Evolutionary conservation across 208 protist genomes (phyloP), one percentile per base, ranked within the genome.

Genomic region (Porcisia hertigi): DNA sequence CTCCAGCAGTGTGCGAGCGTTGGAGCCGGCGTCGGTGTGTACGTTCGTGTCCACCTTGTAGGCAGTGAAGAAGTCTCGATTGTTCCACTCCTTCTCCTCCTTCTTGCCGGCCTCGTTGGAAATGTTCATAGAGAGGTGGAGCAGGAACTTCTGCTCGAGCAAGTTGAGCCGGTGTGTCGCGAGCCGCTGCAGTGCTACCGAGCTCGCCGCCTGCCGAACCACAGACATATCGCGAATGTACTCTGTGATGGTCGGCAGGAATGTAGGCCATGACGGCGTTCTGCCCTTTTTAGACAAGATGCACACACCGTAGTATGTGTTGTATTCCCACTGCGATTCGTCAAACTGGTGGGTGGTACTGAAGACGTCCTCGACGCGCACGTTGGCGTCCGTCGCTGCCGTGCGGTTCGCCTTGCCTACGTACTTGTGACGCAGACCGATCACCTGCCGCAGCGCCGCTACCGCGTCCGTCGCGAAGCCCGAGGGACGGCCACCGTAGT

Each of bases 81-180:
- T 96, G 82, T 97, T 97, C 85, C 88, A 94, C 77, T 92, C 89
- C 90, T 97, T 97, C 75, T 95, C 91, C 75, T 88, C 84, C 71
- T 75, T 78, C 75, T 73, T 74, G 20, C 93, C 93, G 18, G 87
- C 88, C 74, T 97, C 93, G 67, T 93, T 96, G 43, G 79, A 87
- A 53, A 97, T 85, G 81, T 98, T 99, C 70, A 99, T 90, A 0
- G 95, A 89, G 3, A 95, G 88, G 74, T 99, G 97, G 55, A 99
- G 80, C 57, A 96, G 79, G 76, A 98, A 99, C 85, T 98, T 98
- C 30, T 86, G 85, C 88, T 98, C 96, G 12, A 98, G 82, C 11
- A 98, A 60, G 53, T 91, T 84, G 1, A 99, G 92, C 34, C 98
- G 81, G 54, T 97, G 94, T 57, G 87, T 90, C 7, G 83, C 86